Evolutionary conservation across 345 rosid genomes (phyloP), one percentile per base, ranked within the genome.

Genomic region (Murraya koenigii): DNA sequence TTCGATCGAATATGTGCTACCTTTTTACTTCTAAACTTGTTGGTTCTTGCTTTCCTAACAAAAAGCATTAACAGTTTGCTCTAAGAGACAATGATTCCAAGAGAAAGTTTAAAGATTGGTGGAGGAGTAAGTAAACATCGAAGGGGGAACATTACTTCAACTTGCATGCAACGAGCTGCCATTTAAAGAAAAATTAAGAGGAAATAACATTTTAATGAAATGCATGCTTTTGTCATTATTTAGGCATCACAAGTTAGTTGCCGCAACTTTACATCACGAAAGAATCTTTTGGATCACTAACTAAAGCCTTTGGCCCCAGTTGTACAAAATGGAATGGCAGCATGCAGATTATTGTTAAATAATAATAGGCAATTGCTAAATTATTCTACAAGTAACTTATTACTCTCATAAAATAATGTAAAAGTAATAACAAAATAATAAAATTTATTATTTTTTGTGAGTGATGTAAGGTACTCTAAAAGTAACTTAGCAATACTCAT

Each of bases 281-380:
- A 26, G 69, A 74, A 74, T 74, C 69, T 19, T 62, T 74, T 17
- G 68, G 68, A 74, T 59, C 22, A 74, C 77, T 11, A 15, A 73
- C 3, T 17, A 1, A 17, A 52, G 22, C 22, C 60, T 44, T 49
- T 69, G 36, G 33, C 36, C 33, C 36, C 36, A 26, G 1, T 14
- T 61, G 19, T 4, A 52, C 56, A 61, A 9, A n/a, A 25, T 68
- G 72, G 15, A 15, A 25, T 15, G 58, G n/a, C 71, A 67, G 23
- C 19, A 6, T 5, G 56, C 5, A 52, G 22, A 52, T 17, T 52
- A 52, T 52, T 52, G 5, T 1, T 17, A 4, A 1, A n/a, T n/a
- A n/a, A n/a, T n/a, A n/a, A n/a, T n/a, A n/a, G n/a, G n/a, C n/a
- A n/a, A n/a, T n/a, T n/a, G n/a, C n/a, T n/a, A n/a, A n/a, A n/a